Evolutionary conservation across 306 rosid species (phyloP).

Genomic region (Fragaria vesca): DNA sequence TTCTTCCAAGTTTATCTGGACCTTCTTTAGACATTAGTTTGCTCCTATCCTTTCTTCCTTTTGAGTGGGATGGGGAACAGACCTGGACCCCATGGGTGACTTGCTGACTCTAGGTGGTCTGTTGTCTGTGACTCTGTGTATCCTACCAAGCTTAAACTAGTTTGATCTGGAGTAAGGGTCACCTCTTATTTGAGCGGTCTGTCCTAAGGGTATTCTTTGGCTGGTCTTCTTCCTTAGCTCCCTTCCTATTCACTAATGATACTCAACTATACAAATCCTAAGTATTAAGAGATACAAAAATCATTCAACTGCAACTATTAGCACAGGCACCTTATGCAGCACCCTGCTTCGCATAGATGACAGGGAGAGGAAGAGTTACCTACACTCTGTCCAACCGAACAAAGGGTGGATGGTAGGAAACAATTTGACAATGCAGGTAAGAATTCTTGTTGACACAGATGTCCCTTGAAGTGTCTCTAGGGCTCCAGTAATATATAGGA

Average conservation of each 20-base stretch:
- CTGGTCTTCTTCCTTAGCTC: neutral
- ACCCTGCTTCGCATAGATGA: neutral
- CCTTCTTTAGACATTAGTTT: neutral
- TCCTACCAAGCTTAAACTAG: neutral
- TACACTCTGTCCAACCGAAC: neutral
- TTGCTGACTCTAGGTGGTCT: neutral
- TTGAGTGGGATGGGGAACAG: neutral
- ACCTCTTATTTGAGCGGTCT: neutral
- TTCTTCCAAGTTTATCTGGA: neutral
- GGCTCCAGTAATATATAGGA: neutral
- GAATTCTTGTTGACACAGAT: neutral
- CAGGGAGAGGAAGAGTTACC: neutral
- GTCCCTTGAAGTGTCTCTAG: neutral
- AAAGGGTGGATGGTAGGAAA: neutral
- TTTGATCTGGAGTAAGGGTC: neutral
- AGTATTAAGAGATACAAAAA: neutral
- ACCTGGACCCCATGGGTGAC: neutral
- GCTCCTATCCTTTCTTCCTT: neutral
- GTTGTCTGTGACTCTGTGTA: neutral
- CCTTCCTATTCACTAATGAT: conserved; percentile 10
- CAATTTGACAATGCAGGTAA: neutral
- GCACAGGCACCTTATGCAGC: conserved; percentile 8
- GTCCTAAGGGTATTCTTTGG: conserved; percentile 1
- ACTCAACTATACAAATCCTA: neutral
- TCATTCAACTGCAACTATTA: neutral